Evolutionary conservation across 225 moss, liverwort and hornwort species (phyloP), one percentile per base, ranked within the genome.

Genomic region (Thuidium tamariscinum): DNA sequence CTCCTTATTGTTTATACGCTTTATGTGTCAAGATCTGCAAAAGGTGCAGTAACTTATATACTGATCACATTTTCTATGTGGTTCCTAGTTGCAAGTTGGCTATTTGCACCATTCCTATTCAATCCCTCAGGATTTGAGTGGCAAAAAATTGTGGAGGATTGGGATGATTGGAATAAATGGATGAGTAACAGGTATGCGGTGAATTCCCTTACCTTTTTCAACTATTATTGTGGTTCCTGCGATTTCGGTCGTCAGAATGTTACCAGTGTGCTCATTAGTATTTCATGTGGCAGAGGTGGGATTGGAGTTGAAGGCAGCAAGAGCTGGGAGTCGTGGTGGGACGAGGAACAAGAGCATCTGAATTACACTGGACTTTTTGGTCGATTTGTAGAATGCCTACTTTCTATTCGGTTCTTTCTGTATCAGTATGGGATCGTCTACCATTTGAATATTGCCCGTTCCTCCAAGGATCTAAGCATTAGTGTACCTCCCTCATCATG

Each of bases 261-360:
- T 16, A 11, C 39, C 46, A 22, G 11, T 59, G 29, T 39, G 7
- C 78, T 79, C 30, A 20, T 8, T 61, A 29, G 19, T 30, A 63
- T 80, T 74, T 51, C 9, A 4, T 57, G 13, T 86, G 36, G 83
- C 92, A 93, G 97, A 87, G 98, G 97, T 86, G 97, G 95, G 41
- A 96, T 97, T 83, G 96, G 97, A 86, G 95, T 97, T 51, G 91
- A 95, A 81, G 95, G 96, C 29, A 91, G 90, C 61, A 96, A 97
- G 90, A 97, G 97, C 83, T 99, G 98, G 98, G 98, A 99, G 81
- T 97, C 96, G 10, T 99, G 98, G 99, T 99, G 99, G 99, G 94
- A 92, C 4, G 97, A 97, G 77, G 97, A 99, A 73, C 99, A 95
- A 86, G 95, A 96, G 59, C 99, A 97, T 66, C 91, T 99, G 16